Evolutionary conservation across 2,329 filamentous ascomycete genomes (phyloP).

Genomic region (Fusarium ambrosium): DNA sequence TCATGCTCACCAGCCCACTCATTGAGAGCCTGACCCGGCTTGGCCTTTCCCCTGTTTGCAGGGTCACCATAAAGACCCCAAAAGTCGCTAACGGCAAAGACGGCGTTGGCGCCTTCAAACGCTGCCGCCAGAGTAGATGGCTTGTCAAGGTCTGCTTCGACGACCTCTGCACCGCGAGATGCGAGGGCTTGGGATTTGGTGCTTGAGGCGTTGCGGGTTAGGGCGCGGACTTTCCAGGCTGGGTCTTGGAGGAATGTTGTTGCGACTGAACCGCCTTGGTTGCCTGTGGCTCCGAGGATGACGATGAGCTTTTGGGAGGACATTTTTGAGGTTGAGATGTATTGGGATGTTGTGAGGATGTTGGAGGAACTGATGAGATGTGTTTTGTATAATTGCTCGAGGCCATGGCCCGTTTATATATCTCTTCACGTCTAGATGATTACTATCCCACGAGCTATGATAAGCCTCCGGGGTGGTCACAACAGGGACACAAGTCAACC

Average conservation of each 20-base stretch:
- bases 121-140: neutral
- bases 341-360: neutral
- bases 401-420: neutral
- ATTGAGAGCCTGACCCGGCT: constrained; percentile 30
- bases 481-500: neutral
- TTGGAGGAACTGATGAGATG: neutral
- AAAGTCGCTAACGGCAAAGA: constrained; percentile 50
- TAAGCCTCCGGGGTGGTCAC: neutral
- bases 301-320: constrained; percentile 26
- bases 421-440: neutral
- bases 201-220: constrained; percentile 28
- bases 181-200: constrained; percentile 20
- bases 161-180: constrained; percentile 19
- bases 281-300: constrained; percentile 36
- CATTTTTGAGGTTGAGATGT: constrained; percentile 7
- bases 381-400: neutral
- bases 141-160: constrained; percentile 14
- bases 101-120: constrained; percentile 20
- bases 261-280: constrained; percentile 34
- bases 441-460: neutral
- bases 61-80: constrained; percentile 35
- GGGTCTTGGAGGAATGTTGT: constrained; percentile 19
- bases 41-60: constrained; percentile 18
- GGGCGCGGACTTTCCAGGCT: constrained; percentile 27
- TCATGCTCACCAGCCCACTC: constrained; percentile 49